These are phyloP conservation scores for Clavispora asparagi DNA, from an alignment of 805 yeast species.

Conservation along the genomic window DNA sequence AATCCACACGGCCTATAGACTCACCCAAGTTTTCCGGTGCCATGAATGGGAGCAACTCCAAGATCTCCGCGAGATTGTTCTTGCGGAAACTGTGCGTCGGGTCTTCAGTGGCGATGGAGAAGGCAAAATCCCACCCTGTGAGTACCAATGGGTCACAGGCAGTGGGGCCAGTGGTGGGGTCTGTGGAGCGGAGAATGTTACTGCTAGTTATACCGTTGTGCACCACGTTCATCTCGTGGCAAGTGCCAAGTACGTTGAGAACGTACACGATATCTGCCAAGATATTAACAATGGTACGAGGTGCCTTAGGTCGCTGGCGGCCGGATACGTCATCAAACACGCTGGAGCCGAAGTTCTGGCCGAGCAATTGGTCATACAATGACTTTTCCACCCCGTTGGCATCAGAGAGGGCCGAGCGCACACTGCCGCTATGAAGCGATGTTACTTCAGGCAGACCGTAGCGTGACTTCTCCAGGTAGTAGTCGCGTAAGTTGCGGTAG, in stretches of 20 bases:
- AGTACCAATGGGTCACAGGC: conserved; percentile 25
- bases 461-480: conserved; percentile 5
- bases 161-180: neutral
- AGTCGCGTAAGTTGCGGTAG: conserved; percentile 12
- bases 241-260: conserved; percentile 15
- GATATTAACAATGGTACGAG: conserved; percentile 16
- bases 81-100: conserved; percentile 38
- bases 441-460: neutral
- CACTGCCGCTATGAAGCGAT: conserved; percentile 7
- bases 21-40: conserved; percentile 48
- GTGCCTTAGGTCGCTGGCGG: conserved; percentile 15
- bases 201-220: conserved; percentile 43
- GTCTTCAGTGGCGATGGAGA: conserved; percentile 37
- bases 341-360: conserved; percentile 4
- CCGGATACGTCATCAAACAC: conserved; percentile 15
- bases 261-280: conserved; percentile 20
- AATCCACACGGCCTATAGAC: conserved; percentile 34
- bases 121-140: conserved; percentile 47
- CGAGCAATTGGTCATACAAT: conserved; percentile 1
- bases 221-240: conserved; percentile 38
- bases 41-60: conserved; percentile 40
- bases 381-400: conserved; percentile 2
- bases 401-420: conserved; percentile 10
- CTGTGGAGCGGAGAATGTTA: conserved; percentile 31
- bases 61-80: conserved; percentile 32